Evolutionary conservation across 108 stramenopile genomes (phyloP).

Genomic region (Fragilaria radians): DNA sequence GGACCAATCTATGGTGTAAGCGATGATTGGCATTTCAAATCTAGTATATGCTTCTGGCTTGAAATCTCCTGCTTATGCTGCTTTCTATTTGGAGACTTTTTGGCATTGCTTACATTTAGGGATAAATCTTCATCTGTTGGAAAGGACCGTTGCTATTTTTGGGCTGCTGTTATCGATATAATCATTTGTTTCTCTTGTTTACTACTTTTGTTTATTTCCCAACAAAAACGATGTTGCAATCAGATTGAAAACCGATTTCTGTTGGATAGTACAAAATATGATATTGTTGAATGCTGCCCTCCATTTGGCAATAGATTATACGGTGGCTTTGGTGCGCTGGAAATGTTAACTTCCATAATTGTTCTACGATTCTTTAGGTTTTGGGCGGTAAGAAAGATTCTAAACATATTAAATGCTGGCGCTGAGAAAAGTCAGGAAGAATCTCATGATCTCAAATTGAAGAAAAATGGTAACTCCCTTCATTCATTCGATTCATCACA

Average conservation of each 20-base stretch:
- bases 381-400: slow-evolving; percentile 21
- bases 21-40: slow-evolving; percentile 22
- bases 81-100: slow-evolving; percentile 22
- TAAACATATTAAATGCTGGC: no score
- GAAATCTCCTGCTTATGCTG: slow-evolving; percentile 33
- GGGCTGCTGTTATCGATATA: slow-evolving; percentile 43
- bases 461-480: no score
- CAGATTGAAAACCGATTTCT: neutral
- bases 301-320: slow-evolving; percentile 48
- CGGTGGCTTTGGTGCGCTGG: slow-evolving; percentile 69
- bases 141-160: neutral
- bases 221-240: slow-evolving; percentile 58
- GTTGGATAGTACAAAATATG: neutral
- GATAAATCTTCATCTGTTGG: slow-evolving; percentile 13
- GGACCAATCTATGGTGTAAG: slow-evolving; percentile 6
- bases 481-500: no score
- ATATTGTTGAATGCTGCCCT: slow-evolving; percentile 31
- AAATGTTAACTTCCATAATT: slow-evolving; percentile 66
- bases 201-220: slow-evolving; percentile 46
- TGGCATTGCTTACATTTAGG: slow-evolving; percentile 13
- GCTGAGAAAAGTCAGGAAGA: no score
- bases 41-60: slow-evolving; percentile 42
- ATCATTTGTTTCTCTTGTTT: slow-evolving; percentile 38
- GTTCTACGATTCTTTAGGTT: slow-evolving; percentile 55
- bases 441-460: no score